Conservation (phyloP, 2,329 filamentous ascomycete species). For the Pyrenochaeta sp. region DNA sequence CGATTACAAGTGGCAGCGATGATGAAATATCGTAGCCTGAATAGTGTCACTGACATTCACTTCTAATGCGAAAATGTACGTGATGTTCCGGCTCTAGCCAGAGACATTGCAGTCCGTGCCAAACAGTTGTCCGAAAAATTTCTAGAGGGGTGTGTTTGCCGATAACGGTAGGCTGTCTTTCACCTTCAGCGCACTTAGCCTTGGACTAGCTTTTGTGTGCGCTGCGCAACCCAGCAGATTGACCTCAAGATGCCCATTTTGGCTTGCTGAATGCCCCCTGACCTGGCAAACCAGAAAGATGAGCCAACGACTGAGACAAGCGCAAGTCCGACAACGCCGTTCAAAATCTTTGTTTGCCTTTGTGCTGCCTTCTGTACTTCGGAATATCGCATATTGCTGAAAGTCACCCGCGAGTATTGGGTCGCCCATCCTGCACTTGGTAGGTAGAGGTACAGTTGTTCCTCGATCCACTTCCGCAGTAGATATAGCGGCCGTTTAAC, state of each 20-base stretch:
- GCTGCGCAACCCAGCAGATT: conserved; percentile 36
- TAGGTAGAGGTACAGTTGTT: conserved; percentile 77
- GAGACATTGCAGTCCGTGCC: background rate
- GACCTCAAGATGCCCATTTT: conserved; percentile 40
- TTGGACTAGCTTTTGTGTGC: conserved; percentile 26
- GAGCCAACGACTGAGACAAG: conserved; percentile 26
- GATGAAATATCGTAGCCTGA: background rate
- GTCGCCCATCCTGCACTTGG: conserved; percentile 87
- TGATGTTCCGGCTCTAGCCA: background rate
- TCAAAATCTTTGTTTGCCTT: conserved; percentile 43
- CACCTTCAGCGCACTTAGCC: conserved; percentile 9
- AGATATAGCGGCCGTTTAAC: conserved; percentile 81
- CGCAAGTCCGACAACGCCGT: conserved; percentile 36
- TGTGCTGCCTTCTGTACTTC: conserved; percentile 77
- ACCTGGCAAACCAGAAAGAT: conserved; percentile 31
- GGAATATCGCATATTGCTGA: conserved; percentile 90
- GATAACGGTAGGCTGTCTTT: background rate
- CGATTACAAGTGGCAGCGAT: background rate
- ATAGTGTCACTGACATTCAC: background rate
- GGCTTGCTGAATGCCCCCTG: conserved; percentile 28
- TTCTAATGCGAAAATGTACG: background rate
- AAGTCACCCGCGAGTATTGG: conserved; percentile 91
- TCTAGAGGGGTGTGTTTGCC: background rate
- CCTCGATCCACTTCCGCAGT: conserved; percentile 85
- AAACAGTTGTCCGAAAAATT: background rate